Conservation (phyloP, 164 flowering plant species). For the Malania oleifera region DNA sequence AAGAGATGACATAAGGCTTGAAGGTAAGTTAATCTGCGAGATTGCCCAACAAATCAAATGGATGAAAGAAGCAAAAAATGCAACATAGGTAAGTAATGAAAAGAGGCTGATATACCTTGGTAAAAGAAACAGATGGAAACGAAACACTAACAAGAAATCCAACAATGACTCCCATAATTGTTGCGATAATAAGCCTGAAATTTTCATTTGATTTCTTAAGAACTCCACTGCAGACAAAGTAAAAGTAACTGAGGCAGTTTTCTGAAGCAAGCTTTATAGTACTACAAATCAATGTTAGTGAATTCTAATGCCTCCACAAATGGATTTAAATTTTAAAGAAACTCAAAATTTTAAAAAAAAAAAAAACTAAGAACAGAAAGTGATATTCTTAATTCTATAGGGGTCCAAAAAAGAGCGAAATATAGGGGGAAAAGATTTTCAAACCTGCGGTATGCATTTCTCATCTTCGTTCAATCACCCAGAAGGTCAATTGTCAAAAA, state of each 20-base stretch:
- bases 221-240: conserved; percentile 46
- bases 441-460: conserved; percentile 52
- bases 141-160: conserved; percentile 83
- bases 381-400: too few relatives aligned
- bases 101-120: conserved; percentile 42
- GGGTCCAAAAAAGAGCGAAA: too few relatives aligned
- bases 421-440: conserved; percentile 1
- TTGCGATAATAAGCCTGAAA: conserved; percentile 53
- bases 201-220: conserved; percentile 52
- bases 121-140: conserved; percentile 59
- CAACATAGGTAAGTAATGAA: not conserved
- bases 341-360: too few relatives aligned
- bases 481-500: conserved; percentile 19
- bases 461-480: conserved; percentile 34
- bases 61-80: not conserved
- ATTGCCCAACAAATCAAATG: conserved; percentile 11
- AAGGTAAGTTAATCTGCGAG: conserved; percentile 61
- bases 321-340: too few relatives aligned
- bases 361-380: not conserved
- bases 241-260: not conserved
- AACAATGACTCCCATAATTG: conserved; percentile 66
- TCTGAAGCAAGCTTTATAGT: not conserved
- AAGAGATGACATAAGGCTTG: conserved; percentile 51
- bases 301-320: too few relatives aligned
- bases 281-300: not conserved